These are phyloP conservation scores for Colletotrichum musae DNA, from an alignment of 2,329 filamentous ascomycete genomes.

Conservation along the genomic window DNA sequence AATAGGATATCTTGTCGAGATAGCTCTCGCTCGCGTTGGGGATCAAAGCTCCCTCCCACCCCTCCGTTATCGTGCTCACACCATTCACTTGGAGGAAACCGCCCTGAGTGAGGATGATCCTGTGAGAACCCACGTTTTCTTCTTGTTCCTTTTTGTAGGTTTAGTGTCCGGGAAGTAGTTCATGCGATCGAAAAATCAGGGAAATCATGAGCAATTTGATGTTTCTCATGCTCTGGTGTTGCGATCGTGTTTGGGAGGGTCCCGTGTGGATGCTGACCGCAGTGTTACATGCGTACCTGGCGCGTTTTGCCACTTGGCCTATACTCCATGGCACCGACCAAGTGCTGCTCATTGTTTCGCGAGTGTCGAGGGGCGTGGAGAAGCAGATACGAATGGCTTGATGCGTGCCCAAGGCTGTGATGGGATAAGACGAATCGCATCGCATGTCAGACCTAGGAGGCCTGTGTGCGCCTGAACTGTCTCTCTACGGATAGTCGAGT, in stretches of 20 bases:
- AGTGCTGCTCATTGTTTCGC: constrained; percentile 8
- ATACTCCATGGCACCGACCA: neutral
- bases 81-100: neutral
- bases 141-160: neutral
- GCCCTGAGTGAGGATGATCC: constrained; percentile 4
- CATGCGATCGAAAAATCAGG: constrained; percentile 9
- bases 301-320: neutral
- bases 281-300: neutral
- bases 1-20: constrained; percentile 12
- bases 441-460: neutral
- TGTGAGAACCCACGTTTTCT: constrained; percentile 11
- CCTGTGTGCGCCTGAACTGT: constrained; percentile 30
- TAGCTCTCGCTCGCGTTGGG: neutral
- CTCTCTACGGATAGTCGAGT: neutral
- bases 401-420: neutral
- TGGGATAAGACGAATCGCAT: constrained; percentile 2
- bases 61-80: neutral
- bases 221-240: constrained; percentile 15
- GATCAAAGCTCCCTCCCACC: constrained; percentile 22
- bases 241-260: too few species aligned
- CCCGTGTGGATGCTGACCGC: too few species aligned
- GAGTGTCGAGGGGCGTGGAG: constrained; percentile 23
- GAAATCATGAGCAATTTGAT: constrained; percentile 3
- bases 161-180: constrained; percentile 1
- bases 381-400: too few species aligned